Percentiles rank a stretch among this genome's conserved stretches.
These are phyloP conservation scores for Fusarium virguliforme DNA, from an alignment of 2,329 filamentous ascomycete genomes.

Conservation along the genomic window DNA sequence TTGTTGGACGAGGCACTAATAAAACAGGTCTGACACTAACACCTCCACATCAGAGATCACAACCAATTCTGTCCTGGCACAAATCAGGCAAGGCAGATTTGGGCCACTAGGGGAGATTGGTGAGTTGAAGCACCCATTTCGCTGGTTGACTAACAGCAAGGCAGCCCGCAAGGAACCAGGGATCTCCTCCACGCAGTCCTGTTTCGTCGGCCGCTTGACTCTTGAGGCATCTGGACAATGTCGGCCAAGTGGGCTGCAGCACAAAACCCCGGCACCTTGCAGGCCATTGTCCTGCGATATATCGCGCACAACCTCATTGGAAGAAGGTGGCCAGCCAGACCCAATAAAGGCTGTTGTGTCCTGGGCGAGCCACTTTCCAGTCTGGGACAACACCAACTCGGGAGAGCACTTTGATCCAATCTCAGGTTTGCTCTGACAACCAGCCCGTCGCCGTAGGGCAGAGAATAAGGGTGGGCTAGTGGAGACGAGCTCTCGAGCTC, in stretches of 20 bases:
- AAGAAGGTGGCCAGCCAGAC: not conserved
- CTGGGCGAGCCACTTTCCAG: constrained; percentile 19
- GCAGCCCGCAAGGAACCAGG: not conserved
- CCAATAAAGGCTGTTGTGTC: constrained; percentile 22
- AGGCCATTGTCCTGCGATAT: constrained; percentile 17
- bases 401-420: constrained; percentile 3
- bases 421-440: constrained; percentile 17
- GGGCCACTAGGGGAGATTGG: not conserved
- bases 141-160: constrained; percentile 1
- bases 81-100: constrained; percentile 29
- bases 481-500: constrained; percentile 8
- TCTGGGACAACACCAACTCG: not conserved
- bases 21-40: not conserved
- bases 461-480: constrained; percentile 24
- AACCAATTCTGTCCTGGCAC: not conserved
- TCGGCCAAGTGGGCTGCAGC: constrained; percentile 26
- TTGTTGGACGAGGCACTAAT: not conserved
- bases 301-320: constrained; percentile 25
- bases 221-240: constrained; percentile 14
- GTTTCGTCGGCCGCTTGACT: constrained; percentile 33
- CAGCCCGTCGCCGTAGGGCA: constrained; percentile 28
- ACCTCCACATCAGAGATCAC: not conserved
- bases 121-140: not conserved
- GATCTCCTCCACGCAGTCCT: not conserved
- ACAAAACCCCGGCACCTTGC: constrained; percentile 3